phyloP scores from a whole-genome alignment of 495 filamentous ascomycete genomes.

The Aspergillus bertholletiae region DNA sequence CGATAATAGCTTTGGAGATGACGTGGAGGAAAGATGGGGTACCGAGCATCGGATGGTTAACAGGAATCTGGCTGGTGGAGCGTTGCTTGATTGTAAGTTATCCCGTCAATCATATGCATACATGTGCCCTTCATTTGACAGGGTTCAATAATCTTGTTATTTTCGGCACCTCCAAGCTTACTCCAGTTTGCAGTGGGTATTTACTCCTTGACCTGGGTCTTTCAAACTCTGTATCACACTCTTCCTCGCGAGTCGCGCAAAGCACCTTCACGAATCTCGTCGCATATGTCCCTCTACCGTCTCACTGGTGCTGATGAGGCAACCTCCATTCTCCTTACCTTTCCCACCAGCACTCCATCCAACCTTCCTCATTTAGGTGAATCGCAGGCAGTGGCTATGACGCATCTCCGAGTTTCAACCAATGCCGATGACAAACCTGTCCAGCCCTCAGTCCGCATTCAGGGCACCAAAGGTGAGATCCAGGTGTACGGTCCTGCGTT shows the following conservation, averaged over 20 bases:
- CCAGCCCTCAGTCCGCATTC: slow-evolving; percentile 73
- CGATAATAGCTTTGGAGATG: slow-evolving; percentile 56
- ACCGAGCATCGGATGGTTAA: slow-evolving; percentile 79
- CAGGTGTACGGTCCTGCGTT: slow-evolving; percentile 74
- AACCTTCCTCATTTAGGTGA: slow-evolving; percentile 29
- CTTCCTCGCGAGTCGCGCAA: slow-evolving; percentile 54
- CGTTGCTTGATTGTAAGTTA: slow-evolving; percentile 65
- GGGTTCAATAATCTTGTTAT: not conserved
- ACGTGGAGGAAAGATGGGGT: slow-evolving; percentile 52
- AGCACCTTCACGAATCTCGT: slow-evolving; percentile 53
- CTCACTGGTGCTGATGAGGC: slow-evolving; percentile 79
- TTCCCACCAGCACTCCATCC: slow-evolving; percentile 59
- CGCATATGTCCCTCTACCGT: slow-evolving; percentile 71
- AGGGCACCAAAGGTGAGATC: slow-evolving; percentile 83
- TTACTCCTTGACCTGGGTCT: slow-evolving; percentile 89
- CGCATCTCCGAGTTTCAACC: slow-evolving; percentile 62
- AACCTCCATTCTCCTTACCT: slow-evolving; percentile 75
- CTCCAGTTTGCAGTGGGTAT: slow-evolving; percentile 59
- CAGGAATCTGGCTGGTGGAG: slow-evolving; percentile 79
- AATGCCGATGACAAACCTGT: slow-evolving; percentile 63
- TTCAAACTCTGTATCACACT: slow-evolving; percentile 84
- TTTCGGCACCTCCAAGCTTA: not conserved
- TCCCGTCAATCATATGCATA: not conserved
- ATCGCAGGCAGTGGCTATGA: slow-evolving; percentile 75
- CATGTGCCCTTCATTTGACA: not conserved